Evolutionary conservation across 345 rosid genomes (phyloP), one percentile per base, ranked within the genome.

Genomic region (Eucalyptus pumila): DNA sequence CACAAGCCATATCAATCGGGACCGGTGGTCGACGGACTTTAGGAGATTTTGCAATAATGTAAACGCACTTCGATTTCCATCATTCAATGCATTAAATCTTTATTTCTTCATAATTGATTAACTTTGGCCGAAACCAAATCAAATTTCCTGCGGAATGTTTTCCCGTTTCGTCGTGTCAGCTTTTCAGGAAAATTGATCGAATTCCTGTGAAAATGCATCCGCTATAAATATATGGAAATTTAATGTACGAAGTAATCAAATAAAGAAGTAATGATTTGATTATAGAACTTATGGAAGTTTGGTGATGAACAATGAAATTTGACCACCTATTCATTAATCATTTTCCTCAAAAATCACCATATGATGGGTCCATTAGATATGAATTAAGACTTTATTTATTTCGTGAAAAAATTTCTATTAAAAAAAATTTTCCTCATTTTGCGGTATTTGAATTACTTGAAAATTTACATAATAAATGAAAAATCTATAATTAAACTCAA

Each of bases 371-470:
- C 32, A 60, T 6, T 27, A 26, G n/a, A 60, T 12, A 21, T 8
- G 62, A 56, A 56, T 56, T 56, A 56, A 56, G 30, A 5, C 62
- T 56, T 24, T 5, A 23, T 56, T 23, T 23, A 26, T 56, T 56
- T 10, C 6, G 62, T 24, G 2, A 56, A 23, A 56, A 56, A 4
- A 0, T 19, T 23, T 56, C 6, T 24, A 24, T 56, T 24, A 2
- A 24, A 54, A 56, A 10, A 56, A 24, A 56, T 1, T 56, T 10
- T 24, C 0, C 13, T 56, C 69, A 27, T 60, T 27, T 27, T 60
- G 3, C 0, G 8, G 16, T 12, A 12, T 13, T 27, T 60, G 16
- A 27, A 60, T 60, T 30, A 30, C 32, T 60, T 60, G 27, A 30
- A 27, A 60, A 27, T 60, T 60, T 11, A 27, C 69, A 11, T 27